These are phyloP conservation scores for Glaciozyma martinii DNA, from an alignment of 768 basidiomycete species.

Conservation along the genomic window DNA sequence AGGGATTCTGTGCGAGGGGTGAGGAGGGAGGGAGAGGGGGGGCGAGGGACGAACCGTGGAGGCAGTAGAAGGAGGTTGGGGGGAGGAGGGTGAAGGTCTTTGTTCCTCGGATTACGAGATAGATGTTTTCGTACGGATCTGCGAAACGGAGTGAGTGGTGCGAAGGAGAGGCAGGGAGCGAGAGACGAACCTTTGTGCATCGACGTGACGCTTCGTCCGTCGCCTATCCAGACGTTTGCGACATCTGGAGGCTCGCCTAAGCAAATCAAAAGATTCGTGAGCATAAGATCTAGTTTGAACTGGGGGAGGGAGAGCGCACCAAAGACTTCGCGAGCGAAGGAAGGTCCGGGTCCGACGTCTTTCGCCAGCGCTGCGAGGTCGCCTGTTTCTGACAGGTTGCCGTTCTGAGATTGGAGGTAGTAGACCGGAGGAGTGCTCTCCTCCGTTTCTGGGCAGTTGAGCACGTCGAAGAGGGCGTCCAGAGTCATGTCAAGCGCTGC, in stretches of 20 bases:
- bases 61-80: constrained; percentile 77
- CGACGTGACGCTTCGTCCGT: constrained; percentile 64
- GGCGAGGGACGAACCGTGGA: constrained; percentile 52
- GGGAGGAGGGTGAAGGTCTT: constrained; percentile 82
- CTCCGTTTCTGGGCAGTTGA: neutral
- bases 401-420: constrained; percentile 87
- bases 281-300: neutral
- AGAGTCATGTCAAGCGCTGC: constrained; percentile 15
- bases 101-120: constrained; percentile 69
- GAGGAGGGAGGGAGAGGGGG: neutral
- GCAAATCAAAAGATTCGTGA: constrained; percentile 39
- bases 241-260: constrained; percentile 76
- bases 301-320: constrained; percentile 47
- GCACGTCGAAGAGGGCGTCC: neutral
- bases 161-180: neutral
- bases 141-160: neutral
- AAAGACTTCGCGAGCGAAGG: constrained; percentile 68
- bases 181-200: constrained; percentile 64
- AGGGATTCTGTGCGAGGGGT: constrained; percentile 45
- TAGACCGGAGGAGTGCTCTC: constrained; percentile 40
- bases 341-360: constrained; percentile 58
- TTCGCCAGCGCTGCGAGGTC: constrained; percentile 39
- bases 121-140: constrained; percentile 93
- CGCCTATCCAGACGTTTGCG: constrained; percentile 88
- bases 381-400: constrained; percentile 58